Evolutionary conservation across 495 filamentous ascomycete genomes (phyloP), one percentile per base, ranked within the genome.

Genomic region (Amniculicola lignicola): DNA sequence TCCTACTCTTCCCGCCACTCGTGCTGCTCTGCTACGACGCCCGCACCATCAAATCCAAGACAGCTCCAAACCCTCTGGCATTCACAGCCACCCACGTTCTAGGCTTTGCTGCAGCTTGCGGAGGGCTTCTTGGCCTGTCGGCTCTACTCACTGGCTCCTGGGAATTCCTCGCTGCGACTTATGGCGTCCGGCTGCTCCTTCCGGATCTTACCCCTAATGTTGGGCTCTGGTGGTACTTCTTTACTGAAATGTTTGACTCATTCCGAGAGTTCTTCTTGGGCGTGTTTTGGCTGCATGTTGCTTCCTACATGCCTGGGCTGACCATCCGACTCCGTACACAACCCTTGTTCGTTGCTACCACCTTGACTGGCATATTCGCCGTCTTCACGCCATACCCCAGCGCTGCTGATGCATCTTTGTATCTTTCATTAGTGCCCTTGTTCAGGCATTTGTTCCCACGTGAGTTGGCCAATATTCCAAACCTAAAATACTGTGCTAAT

Each of bases 161-260:
- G 80, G 83, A 90, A 45, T 97, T 96, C 66, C 71, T 97, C 4
- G 73, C 79, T 2, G 88, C 90, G 10, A 95, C 92, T 1, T 98
- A 98, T 67, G 89, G 91, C 50, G 87, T 95, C 22, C 90, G 92
- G 62, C 77, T 98, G 12, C 81, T 93, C 2, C 82, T 98, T 3
- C 90, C 90, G 1, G 94, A 97, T 71, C 75, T 98, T 37, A 92
- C 92, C 0, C 93, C 93, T 19, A 98, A 97, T 59, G 84, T 94
- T 33, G 93, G 93, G 1, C 78, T 98, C 0, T 98, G 93, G 93
- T 98, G 93, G 93, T 98, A 98, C 73, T 98, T 97, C 72, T 97
- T 98, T 73, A 94, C 92, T 62, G 93, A 98, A 72, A 98, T 98
- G 82, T 98, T 98, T 68, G 93, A 98, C 70, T 92, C 90, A 3